Evolutionary conservation across 352 stramenopile species (phyloP).

Genomic region (Phytophthora sansomeana): DNA sequence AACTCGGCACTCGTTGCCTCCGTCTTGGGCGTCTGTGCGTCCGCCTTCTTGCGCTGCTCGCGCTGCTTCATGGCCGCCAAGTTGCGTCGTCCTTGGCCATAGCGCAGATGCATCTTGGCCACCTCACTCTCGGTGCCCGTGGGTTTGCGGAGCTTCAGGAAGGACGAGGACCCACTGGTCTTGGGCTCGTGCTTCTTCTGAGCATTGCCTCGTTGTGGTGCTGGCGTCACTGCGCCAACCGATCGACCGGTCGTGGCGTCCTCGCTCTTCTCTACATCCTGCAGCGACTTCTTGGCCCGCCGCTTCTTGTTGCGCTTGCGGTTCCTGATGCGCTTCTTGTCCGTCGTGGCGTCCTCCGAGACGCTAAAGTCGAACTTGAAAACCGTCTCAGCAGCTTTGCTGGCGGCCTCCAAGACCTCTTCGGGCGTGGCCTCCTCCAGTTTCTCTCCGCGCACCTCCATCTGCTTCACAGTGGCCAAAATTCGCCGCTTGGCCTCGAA

Average conservation of each 20-base stretch:
- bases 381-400: constrained; percentile 36
- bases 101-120: constrained; percentile 76
- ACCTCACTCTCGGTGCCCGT: constrained; percentile 73
- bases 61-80: constrained; percentile 58
- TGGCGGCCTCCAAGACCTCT: constrained; percentile 37
- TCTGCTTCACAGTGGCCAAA: constrained; percentile 38
- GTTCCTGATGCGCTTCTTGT: constrained; percentile 42
- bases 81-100: constrained; percentile 68
- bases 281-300: constrained; percentile 21
- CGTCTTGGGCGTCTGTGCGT: background rate
- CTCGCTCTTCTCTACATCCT: constrained; percentile 16
- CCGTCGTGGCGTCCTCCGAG: constrained; percentile 6
- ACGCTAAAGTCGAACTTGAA: constrained; percentile 68
- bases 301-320: constrained; percentile 44
- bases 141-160: constrained; percentile 68
- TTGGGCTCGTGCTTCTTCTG: constrained; percentile 22
- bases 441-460: constrained; percentile 38
- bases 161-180: constrained; percentile 38
- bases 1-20: constrained; percentile 24
- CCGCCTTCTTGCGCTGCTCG: constrained; percentile 44
- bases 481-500: constrained; percentile 59
- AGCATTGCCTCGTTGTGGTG: constrained; percentile 24
- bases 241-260: constrained; percentile 11
- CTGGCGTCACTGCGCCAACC: constrained; percentile 15
- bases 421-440: constrained; percentile 43